Conservation (phyloP, 202 grass and related monocot genomes). For the Elaeis oleifera region DNA sequence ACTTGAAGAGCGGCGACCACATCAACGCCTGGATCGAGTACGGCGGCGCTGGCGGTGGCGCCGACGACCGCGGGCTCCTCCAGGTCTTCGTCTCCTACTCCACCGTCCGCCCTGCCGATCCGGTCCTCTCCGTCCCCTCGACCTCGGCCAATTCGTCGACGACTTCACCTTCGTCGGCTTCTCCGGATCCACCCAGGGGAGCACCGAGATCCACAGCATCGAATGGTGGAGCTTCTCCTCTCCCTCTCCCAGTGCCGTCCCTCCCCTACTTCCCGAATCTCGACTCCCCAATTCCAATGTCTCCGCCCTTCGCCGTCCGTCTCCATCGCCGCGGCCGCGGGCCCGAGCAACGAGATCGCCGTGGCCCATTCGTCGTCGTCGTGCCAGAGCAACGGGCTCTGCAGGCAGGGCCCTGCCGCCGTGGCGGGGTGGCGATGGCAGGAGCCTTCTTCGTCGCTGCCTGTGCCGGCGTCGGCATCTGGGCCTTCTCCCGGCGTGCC, state of each 20-base stretch:
- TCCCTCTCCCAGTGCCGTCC: not conserved
- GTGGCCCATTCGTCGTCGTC: conserved; percentile 13
- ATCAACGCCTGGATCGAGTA: conserved; percentile 85
- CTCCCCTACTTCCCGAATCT: not conserved
- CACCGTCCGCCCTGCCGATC: conserved; percentile 24
- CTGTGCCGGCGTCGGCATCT: conserved; percentile 57
- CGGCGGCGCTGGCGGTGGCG: conserved; percentile 9
- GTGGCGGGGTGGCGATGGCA: conserved; percentile 61
- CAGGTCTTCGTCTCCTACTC: conserved; percentile 69
- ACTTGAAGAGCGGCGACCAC: conserved; percentile 48
- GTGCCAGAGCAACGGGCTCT: not conserved
- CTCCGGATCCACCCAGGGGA: conserved; percentile 81
- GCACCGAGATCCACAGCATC: conserved; percentile 82
- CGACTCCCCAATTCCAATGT: not conserved
- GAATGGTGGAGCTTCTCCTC: conserved; percentile 97
- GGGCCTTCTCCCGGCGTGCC: conserved; percentile 41
- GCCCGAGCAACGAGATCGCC: conserved; percentile 7
- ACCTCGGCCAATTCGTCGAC: conserved; percentile 33
- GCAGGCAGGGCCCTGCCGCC: conserved; percentile 40
- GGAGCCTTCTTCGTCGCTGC: conserved; percentile 58
- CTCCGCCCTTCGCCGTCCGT: not conserved
- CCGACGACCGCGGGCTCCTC: conserved; percentile 3
- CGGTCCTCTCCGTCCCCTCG: conserved; percentile 47
- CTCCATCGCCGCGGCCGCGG: conserved; percentile 3
- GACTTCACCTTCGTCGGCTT: conserved; percentile 58